Evolutionary conservation across 345 rosid species (phyloP).

Genomic region (Aquilaria yunnanensis): DNA sequence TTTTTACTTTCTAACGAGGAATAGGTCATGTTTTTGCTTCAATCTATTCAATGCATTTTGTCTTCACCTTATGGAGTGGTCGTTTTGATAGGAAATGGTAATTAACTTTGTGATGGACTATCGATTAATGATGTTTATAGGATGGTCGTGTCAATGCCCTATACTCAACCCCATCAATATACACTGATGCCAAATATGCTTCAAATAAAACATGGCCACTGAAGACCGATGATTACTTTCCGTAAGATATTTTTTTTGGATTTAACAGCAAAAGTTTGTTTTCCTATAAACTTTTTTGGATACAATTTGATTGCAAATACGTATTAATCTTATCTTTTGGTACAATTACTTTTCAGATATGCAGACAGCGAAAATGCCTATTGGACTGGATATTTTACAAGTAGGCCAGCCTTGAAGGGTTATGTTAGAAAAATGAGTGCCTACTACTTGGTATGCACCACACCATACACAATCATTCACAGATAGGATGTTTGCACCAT

Average conservation of each 20-base stretch:
- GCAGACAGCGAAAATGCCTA: slow-evolving; percentile 36
- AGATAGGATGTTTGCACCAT: not conserved
- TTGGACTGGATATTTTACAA: slow-evolving; percentile 45
- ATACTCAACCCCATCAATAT: slow-evolving; percentile 43
- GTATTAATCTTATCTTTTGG: not conserved
- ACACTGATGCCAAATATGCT: slow-evolving; percentile 39
- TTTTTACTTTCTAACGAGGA: not conserved
- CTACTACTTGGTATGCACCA: slow-evolving; percentile 31
- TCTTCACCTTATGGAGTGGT: too few species aligned
- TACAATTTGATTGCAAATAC: not conserved
- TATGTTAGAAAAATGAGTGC: slow-evolving; percentile 34
- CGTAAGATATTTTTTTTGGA: slow-evolving; percentile 26
- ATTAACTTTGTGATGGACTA: too few species aligned
- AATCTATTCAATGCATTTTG: too few species aligned
- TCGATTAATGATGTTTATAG: slow-evolving; percentile 17
- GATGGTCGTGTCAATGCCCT: slow-evolving; percentile 45
- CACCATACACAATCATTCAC: not conserved
- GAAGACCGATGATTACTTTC: slow-evolving; percentile 38
- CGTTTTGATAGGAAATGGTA: too few species aligned
- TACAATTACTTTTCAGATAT: slow-evolving; percentile 22
- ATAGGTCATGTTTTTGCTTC: too few species aligned
- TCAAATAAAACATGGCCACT: slow-evolving; percentile 33
- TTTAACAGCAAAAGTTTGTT: too few species aligned
- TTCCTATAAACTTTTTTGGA: not conserved
- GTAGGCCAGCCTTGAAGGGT: slow-evolving; percentile 34